phyloP scores from a whole-genome alignment of 257 asterid genomes.

The Lycium ferocissimum region DNA sequence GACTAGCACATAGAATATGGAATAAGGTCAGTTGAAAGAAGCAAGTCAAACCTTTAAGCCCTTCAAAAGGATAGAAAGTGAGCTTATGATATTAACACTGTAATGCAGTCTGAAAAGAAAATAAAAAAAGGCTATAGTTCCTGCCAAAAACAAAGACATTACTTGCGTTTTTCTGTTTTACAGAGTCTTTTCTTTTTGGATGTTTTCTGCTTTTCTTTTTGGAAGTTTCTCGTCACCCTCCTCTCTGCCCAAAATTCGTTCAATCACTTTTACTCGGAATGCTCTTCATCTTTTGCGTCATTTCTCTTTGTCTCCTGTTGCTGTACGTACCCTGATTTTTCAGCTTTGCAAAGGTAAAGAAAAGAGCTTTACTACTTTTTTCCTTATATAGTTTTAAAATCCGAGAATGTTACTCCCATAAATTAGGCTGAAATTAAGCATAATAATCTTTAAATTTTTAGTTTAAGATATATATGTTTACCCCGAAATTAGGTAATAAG shows the following conservation, averaged over 20 bases:
- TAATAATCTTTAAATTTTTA: too few species aligned
- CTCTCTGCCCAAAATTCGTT: constrained; percentile 12
- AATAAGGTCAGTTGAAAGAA: neutral
- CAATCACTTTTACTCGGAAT: constrained; percentile 26
- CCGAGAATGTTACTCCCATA: too few species aligned
- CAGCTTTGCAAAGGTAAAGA: neutral
- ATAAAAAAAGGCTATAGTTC: neutral
- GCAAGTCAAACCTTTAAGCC: constrained; percentile 23
- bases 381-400: too few species aligned
- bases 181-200: constrained; percentile 16
- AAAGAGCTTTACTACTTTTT: neutral
- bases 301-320: neutral
- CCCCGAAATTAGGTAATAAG: too few species aligned
- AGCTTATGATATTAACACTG: neutral
- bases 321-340: neutral
- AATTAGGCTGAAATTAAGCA: too few species aligned
- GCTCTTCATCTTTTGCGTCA: constrained; percentile 10
- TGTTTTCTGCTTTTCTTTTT: constrained; percentile 27
- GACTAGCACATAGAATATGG: neutral
- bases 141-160: neutral
- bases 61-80: constrained; percentile 30
- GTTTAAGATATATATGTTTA: too few species aligned
- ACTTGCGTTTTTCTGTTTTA: neutral
- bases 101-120: constrained; percentile 21
- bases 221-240: constrained; percentile 34